Conservation (phyloP, 768 basidiomycete species). For the Rubroboletus satanas region DNA sequence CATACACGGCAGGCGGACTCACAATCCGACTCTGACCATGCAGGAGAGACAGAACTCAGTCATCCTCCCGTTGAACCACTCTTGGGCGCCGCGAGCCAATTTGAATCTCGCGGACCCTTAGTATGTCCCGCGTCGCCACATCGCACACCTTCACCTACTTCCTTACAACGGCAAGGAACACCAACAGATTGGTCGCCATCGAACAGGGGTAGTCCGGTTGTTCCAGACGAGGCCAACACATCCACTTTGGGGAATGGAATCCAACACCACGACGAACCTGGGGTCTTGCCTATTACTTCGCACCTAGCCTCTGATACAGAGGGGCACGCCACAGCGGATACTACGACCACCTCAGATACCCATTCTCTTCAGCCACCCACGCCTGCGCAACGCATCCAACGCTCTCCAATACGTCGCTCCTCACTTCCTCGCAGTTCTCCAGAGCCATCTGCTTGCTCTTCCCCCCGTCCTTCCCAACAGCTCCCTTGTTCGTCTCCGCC, state of each 20-base stretch:
- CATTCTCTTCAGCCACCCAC: slow-evolving; percentile 26
- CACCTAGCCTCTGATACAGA: slow-evolving; percentile 12
- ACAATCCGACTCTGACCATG: neutral
- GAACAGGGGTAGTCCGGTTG: slow-evolving; percentile 15
- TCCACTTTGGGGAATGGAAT: neutral
- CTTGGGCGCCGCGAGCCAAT: neutral
- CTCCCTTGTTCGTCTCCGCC: slow-evolving; percentile 11
- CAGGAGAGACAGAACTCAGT: slow-evolving; percentile 10
- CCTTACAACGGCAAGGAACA: slow-evolving; percentile 19
- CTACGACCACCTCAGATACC: slow-evolving; percentile 3
- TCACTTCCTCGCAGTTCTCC: slow-evolving; percentile 10
- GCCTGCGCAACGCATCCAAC: slow-evolving; percentile 25
- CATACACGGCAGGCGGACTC: neutral
- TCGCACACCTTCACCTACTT: slow-evolving; percentile 8
- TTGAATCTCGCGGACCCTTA: neutral
- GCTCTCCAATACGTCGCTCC: slow-evolving; percentile 1
- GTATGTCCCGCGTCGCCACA: neutral
- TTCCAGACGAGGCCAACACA: neutral
- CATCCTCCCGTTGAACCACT: neutral
- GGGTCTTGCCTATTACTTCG: neutral
- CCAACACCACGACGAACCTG: slow-evolving; percentile 2
- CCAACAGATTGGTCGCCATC: slow-evolving; percentile 33
- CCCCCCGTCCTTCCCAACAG: slow-evolving; percentile 1
- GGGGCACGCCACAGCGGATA: slow-evolving; percentile 3
- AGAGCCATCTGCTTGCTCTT: neutral